Conservation (phyloP, 192 early-diverging fungal genomes). For the Coemansia guatemalensis region DNA sequence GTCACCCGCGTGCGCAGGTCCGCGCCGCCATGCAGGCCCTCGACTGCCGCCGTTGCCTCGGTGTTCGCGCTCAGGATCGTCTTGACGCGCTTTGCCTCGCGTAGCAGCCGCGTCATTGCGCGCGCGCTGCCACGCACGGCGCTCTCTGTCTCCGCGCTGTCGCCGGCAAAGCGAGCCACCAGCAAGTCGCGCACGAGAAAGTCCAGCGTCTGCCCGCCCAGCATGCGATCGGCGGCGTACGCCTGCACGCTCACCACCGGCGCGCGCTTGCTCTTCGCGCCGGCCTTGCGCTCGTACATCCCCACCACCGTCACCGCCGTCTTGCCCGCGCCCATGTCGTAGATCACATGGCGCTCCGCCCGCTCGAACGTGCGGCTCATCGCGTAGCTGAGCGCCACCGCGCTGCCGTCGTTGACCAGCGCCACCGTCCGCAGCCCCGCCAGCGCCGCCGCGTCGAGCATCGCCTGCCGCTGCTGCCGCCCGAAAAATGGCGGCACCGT, state of each 20-base stretch:
- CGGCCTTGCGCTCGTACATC: constrained; percentile 62
- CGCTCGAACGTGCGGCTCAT: constrained; percentile 66
- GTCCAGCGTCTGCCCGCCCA: constrained; percentile 91
- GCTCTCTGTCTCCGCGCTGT: background rate
- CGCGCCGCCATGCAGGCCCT: constrained; percentile 79
- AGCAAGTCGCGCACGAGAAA: constrained; percentile 77
- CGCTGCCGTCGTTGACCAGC: constrained; percentile 92
- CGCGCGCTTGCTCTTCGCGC: constrained; percentile 53
- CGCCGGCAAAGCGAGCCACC: constrained; percentile 67
- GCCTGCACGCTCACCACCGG: constrained; percentile 80
- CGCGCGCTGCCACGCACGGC: constrained; percentile 62
- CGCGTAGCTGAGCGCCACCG: constrained; percentile 94
- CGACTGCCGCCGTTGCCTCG: constrained; percentile 83
- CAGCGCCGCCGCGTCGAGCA: constrained; percentile 90
- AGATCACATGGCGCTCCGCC: constrained; percentile 83
- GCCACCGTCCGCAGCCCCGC: constrained; percentile 80
- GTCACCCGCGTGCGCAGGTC: constrained; percentile 83
- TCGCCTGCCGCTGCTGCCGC: constrained; percentile 87
- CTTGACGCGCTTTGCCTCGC: constrained; percentile 95
- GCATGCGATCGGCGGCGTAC: constrained; percentile 74
- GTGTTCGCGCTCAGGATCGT: constrained; percentile 93
- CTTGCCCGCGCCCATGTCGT: constrained; percentile 96
- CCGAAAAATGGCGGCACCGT: constrained; percentile 92
- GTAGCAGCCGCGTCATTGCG: constrained; percentile 86
- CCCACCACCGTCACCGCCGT: constrained; percentile 86